Conservation (phyloP, 2,329 filamentous ascomycete species). For the Ophiostoma himal-ulmi region DNA sequence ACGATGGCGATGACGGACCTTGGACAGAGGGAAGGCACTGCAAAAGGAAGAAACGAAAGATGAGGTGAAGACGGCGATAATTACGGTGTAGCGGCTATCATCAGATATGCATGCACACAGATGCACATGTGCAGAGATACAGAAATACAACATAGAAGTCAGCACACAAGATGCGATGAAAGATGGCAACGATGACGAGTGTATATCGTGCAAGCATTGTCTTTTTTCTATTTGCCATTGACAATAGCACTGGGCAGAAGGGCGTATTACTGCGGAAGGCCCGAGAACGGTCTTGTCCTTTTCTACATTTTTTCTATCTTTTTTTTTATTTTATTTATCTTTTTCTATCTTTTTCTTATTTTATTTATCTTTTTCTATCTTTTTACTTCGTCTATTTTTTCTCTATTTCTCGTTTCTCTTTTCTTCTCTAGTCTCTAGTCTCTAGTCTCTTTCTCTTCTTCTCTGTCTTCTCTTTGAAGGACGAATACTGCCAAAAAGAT, state of each 20-base stretch:
- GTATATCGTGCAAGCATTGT: background rate
- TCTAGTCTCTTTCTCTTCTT: background rate
- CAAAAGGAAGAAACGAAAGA: background rate
- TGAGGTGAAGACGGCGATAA: background rate
- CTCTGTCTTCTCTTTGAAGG: background rate
- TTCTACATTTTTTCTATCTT: background rate
- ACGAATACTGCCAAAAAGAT: conserved; percentile 5
- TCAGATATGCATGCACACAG: background rate
- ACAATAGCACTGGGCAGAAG: background rate
- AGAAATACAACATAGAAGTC: background rate
- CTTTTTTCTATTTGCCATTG: conserved; percentile 3
- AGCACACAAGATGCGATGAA: background rate
- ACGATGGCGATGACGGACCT: background rate
- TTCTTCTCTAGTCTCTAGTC: background rate
- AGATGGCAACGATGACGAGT: background rate
- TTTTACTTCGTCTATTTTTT: no score
- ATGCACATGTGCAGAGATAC: background rate
- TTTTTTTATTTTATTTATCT: background rate
- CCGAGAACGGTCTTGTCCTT: background rate
- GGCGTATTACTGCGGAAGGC: background rate
- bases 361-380: no score
- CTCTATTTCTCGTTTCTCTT: background rate
- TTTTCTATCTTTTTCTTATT: background rate
- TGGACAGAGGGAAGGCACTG: background rate
- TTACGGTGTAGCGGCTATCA: background rate